Evolutionary conservation across 192 early-diverging fungal genomes (phyloP).

Genomic region (Backusella morwellensis): DNA sequence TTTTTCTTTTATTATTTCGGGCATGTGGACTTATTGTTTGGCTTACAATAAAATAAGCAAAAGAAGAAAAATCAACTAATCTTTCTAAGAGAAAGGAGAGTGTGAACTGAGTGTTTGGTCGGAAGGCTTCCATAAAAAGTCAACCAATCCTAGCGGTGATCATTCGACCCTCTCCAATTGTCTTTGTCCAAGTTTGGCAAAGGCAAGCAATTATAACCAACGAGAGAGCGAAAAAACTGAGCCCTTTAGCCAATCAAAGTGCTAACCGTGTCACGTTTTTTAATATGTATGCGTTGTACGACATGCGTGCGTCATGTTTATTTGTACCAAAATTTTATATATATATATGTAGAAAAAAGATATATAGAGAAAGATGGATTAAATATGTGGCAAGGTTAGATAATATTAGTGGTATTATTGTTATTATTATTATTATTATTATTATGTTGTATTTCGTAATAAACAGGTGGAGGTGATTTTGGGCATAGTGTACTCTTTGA

Average conservation of each 20-base stretch:
- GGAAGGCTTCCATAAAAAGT: not conserved
- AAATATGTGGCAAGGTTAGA: not conserved
- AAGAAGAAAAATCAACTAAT: not conserved
- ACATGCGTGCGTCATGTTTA: not conserved
- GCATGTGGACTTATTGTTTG: not conserved
- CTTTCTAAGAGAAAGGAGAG: not conserved
- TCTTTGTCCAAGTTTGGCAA: not conserved
- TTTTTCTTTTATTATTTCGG: not conserved
- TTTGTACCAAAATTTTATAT: not conserved
- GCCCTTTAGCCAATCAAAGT: not conserved
- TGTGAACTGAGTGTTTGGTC: not conserved
- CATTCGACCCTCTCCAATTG: not conserved
- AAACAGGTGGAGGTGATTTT: not conserved
- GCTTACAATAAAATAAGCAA: not conserved
- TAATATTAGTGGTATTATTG: not conserved
- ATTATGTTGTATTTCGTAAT: not conserved
- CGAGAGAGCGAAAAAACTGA: not conserved
- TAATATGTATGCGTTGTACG: not conserved
- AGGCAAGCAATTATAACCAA: not conserved
- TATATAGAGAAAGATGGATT: not conserved
- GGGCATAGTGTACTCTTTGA: not conserved
- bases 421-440: not conserved
- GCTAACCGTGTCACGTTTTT: constrained; percentile 5
- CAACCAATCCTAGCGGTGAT: not conserved
- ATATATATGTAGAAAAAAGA: not conserved